phyloP scores from a whole-genome alignment of 805 yeast genomes.

The Starmerella bombi region DNA sequence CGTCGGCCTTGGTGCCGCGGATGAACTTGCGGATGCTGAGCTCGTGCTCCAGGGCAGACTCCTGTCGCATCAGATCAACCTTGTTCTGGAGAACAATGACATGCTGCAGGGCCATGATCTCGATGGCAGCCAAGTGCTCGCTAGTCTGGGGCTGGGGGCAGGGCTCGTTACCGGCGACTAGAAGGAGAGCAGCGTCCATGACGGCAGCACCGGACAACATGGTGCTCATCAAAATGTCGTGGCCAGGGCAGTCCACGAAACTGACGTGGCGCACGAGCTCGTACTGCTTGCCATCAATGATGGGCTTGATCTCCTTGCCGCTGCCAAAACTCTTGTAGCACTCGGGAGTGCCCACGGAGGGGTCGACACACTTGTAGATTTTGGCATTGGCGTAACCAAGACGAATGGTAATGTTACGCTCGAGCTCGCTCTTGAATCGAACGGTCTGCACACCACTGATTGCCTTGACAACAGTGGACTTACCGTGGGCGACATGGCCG shows the following conservation, averaged over 20 bases:
- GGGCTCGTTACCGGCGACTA: constrained; percentile 96
- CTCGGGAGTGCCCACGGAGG: constrained; percentile 80
- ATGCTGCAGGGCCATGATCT: constrained; percentile 95
- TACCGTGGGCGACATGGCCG: constrained; percentile 90
- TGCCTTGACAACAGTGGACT: constrained; percentile 85
- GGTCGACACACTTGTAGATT: constrained; percentile 82
- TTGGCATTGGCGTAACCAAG: constrained; percentile 98
- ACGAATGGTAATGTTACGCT: constrained; percentile 96
- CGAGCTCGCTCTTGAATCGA: constrained; percentile 96
- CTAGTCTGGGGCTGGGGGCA: constrained; percentile 99
- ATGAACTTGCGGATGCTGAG: constrained; percentile 83
- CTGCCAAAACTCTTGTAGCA: constrained; percentile 90
- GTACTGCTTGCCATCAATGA: constrained; percentile 77
- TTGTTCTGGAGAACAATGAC: constrained; percentile 93
- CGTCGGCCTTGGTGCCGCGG: constrained; percentile 97
- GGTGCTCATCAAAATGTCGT: constrained; percentile 99
- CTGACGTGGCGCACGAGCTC: constrained; percentile 89
- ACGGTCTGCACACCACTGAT: constrained; percentile 98
- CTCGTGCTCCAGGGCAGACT: constrained; percentile 89
- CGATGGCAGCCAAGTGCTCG: constrained; percentile 98
- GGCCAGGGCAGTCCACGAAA: constrained; percentile 99
- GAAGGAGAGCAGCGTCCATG: constrained; percentile 95
- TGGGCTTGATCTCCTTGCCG: constrained; percentile 88
- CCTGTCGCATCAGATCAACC: constrained; percentile 97
- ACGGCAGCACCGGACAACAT: constrained; percentile 99